Base-by-base conservation (phyloP, 2,329 filamentous ascomycete genomes). In the Ascochyta rabiei region DNA sequence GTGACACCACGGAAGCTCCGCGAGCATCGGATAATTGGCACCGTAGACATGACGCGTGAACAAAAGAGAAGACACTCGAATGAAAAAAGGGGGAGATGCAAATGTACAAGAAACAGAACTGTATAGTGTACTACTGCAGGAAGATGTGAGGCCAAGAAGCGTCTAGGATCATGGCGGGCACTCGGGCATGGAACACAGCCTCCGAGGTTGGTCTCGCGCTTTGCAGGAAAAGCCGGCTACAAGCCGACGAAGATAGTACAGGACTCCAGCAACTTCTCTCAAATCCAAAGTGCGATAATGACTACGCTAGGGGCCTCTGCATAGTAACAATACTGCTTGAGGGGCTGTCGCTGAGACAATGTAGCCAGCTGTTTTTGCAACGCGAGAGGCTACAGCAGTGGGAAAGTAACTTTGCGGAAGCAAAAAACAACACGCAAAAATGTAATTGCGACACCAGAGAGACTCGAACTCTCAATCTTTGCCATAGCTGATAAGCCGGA, bases 391-490 rank as follows among this genome's bases (percentile, higher is more conserved):
- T n/a, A n/a, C n/a, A n/a, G n/a, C n/a, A n/a, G n/a, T n/a, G n/a
- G n/a, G n/a, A n/a, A n/a, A n/a, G n/a, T n/a, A n/a, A n/a, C n/a
- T n/a, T n/a, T n/a, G n/a, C n/a, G 18, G 42, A 3, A n/a, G 37
- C 42, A 52, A 56, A 60, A 45, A 10, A 50, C 46, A 57, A 61
- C 63, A 62, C 59, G 39, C 44, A 53, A 56, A 60, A 54, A 52
- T 46, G 45, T n/a, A n/a, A n/a, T n/a, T n/a, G n/a, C 72, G 73
- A 76, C 72, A 71, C 66, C 69, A 68, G 67, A 62, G 73, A 67
- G 74, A 76, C 75, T 76, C 73, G 74, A 76, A 76, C 74, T 67
- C 73, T 64, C 71, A 76, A 73, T 76, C 74, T 76, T 75, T 76
- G 72, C 74, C 74, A 76, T 23, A 23, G 21, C 6, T 6, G 4